Evolutionary conservation across 768 basidiomycete species (phyloP), one percentile per base, ranked within the genome.

Genomic region (Stropharia rugosoannulata): DNA sequence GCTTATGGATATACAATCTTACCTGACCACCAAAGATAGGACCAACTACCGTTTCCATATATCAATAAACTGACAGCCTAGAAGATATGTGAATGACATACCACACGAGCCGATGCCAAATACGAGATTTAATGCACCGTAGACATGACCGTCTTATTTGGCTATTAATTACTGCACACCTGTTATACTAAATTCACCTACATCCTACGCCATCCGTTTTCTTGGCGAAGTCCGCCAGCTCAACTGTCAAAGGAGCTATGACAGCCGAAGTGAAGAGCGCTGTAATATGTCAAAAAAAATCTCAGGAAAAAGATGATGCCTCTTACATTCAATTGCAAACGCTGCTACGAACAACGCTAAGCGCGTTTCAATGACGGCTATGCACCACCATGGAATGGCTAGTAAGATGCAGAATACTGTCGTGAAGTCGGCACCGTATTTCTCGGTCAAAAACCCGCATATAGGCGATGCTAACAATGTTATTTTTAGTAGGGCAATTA

Each of bases 1-100:
- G 51, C 49, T 35, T 49, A 16, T 42, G 25, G 50, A 36, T 46
- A 39, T 15, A 19, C 32, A 43, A 25, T 32, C 63, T 63, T 63
- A 73, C 86, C 76, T 89, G 85, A 49, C 89, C 87, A 16, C 86
- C 86, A 42, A 89, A 70, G 40, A 89, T 68, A 18, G 89, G 89
- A 0, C 89, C 89, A 57, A 87, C 87, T 89, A 38, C 42, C 49
- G 19, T 10, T 16, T 53, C 8, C 32, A 22, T 15, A 16, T 48
- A 27, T 19, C 29, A 18, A 49, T 64, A 37, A 60, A 42, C 15
- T 43, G 29, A 39, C 12, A 42, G 18, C 29, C 18, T 16, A 47
- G 38, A 38, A 15, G 49, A 36, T 46, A 37, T 13, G 15, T 25
- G 32, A 51, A 40, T 11, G 15, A 71, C 80, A 66, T 60, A 88